Evolutionary conservation across 495 filamentous ascomycete species (phyloP).

Genomic region (Tuber microsphaerosporum): DNA sequence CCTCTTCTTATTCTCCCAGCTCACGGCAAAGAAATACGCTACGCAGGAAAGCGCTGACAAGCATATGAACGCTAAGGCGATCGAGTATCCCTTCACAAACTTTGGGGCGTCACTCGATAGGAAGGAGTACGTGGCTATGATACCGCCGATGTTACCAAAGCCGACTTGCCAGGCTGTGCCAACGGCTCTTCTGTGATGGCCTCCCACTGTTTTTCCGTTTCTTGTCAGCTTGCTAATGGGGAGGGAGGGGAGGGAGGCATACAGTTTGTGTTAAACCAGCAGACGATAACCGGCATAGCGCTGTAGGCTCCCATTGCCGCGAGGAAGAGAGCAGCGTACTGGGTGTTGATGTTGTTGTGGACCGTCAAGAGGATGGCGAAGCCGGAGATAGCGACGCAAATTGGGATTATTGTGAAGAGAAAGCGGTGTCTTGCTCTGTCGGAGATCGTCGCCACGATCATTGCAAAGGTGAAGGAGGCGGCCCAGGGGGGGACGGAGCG

Average conservation of each 20-base stretch:
- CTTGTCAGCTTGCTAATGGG: not conserved
- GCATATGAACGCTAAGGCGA: slow-evolving; percentile 67
- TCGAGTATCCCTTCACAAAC: slow-evolving; percentile 68
- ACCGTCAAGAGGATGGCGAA: slow-evolving; percentile 64
- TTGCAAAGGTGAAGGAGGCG: slow-evolving; percentile 65
- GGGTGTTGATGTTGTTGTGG: slow-evolving; percentile 52
- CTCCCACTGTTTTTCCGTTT: slow-evolving; percentile 46
- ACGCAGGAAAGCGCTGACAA: slow-evolving; percentile 57
- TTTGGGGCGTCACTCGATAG: slow-evolving; percentile 59
- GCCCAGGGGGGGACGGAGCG: slow-evolving; percentile 82
- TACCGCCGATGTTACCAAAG: slow-evolving; percentile 91
- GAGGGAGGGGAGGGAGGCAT: not conserved
- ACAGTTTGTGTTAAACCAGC: slow-evolving; percentile 86
- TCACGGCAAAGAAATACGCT: slow-evolving; percentile 55
- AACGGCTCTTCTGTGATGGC: slow-evolving; percentile 74
- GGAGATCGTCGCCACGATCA: slow-evolving; percentile 62
- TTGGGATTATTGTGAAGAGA: slow-evolving; percentile 59
- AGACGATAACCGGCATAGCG: slow-evolving; percentile 77
- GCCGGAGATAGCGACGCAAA: slow-evolving; percentile 59
- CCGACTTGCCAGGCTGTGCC: slow-evolving; percentile 85
- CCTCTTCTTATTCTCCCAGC: slow-evolving; percentile 60
- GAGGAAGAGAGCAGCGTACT: slow-evolving; percentile 71
- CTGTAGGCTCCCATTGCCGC: slow-evolving; percentile 58
- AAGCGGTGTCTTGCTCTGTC: slow-evolving; percentile 69
- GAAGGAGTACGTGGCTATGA: slow-evolving; percentile 83